Evolutionary conservation across 1,284 basidiomycete species (phyloP), one percentile per base, ranked within the genome.

Genomic region (Pyrrhoderma noxium): DNA sequence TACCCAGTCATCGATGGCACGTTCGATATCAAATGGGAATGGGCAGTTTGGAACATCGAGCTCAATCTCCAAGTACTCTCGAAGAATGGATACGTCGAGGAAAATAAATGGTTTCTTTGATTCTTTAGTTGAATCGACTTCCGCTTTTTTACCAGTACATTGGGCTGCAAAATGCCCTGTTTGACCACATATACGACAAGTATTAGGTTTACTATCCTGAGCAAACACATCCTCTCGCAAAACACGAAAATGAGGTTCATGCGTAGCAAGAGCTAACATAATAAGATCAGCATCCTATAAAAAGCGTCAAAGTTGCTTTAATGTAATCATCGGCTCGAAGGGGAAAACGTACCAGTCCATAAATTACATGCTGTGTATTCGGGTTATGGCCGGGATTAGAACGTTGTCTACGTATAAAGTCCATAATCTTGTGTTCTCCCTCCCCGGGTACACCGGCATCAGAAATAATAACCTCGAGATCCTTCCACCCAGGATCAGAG

Each of bases 401-500:
- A 45, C 96, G 79, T 63, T 97, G 93, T 45, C 94, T 79, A 54
- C 96, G 78, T 58, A 99, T 96, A 67, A 83, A 97, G 64, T 99
- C 96, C 92, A 99, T 98, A 60, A 99, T 98, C 74, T 99, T 99
- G 72, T 99, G 96, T 68, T 99, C 96, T 64, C 96, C 96, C 70
- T 99, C 96, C 58, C 95, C 95, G 1, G 95, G 95, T 8, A 99
- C 96, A 52, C 89, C 87, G 1, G 95, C 92, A 61, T 99, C 96
- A 2, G 96, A 99, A 56, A 99, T 92, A 58, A 99, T 85, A 57
- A 99, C 89, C 74, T 98, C 84, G 38, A 97, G 76, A 88, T 93
- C 77, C 65, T 92, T 93, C 96, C 96, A 99, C 45, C 93, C 94
- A 0, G 92, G 85, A 66, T 99, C 95, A 0, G 81, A 82, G 61